Percentiles rank a stretch among this genome's conserved stretches.
Conservation (phyloP, 1,284 basidiomycete genomes). For the Coriolopsis trogii region DNA sequence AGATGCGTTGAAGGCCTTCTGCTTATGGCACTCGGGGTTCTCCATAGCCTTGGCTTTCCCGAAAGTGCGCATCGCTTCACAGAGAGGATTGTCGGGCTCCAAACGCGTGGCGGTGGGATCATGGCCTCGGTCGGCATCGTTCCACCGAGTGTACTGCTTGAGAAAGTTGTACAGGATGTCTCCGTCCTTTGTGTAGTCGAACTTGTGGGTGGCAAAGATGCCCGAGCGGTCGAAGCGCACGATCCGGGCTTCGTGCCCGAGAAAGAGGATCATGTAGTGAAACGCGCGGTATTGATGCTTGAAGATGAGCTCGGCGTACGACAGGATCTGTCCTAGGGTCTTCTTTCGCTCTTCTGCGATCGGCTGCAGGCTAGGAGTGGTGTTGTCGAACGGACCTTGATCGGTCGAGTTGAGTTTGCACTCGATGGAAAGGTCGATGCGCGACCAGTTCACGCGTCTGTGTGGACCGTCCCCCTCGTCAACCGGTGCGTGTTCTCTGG, state of each 20-base stretch:
- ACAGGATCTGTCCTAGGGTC: background rate
- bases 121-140: constrained; percentile 11
- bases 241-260: constrained; percentile 14
- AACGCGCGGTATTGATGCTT: constrained; percentile 13
- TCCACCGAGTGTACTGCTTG: constrained; percentile 12
- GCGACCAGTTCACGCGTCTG: constrained; percentile 2
- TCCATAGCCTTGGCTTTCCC: background rate
- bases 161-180: constrained; percentile 14
- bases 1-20: background rate
- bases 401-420: background rate
- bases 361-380: background rate
- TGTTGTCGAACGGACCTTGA: constrained; percentile 8
- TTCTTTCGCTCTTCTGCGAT: background rate
- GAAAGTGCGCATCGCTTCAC: background rate
- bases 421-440: constrained; percentile 7
- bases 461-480: background rate
- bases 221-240: constrained; percentile 24
- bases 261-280: constrained; percentile 17
- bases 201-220: constrained; percentile 12
- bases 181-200: constrained; percentile 15
- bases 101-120: constrained; percentile 12
- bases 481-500: background rate
- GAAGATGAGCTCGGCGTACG: constrained; percentile 3
- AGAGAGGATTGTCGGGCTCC: background rate
- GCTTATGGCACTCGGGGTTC: background rate